Percentiles rank a stretch among this genome's conserved stretches.
Evolutionary conservation across 306 rosid genomes (phyloP).

Genomic region (Trifolium dubium): DNA sequence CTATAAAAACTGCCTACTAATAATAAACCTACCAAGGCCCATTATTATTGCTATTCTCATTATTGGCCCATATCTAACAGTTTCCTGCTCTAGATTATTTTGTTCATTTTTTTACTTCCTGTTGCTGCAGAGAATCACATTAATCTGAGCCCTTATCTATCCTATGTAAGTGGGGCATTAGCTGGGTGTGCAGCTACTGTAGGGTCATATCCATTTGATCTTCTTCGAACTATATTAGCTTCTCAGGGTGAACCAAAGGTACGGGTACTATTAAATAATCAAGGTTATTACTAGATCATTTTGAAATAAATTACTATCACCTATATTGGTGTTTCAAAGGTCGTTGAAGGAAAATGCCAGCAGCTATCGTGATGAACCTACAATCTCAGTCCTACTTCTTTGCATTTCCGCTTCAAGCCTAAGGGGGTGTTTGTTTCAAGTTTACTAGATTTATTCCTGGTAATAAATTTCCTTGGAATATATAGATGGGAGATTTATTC

Average conservation of each 20-base stretch:
- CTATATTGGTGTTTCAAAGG: slow-evolving; percentile 16
- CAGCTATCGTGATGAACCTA: not conserved
- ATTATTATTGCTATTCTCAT: no score
- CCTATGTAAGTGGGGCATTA: slow-evolving; percentile 88
- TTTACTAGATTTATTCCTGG: no score
- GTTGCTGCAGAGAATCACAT: slow-evolving; percentile 84
- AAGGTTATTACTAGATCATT: not conserved
- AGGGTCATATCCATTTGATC: slow-evolving; percentile 99
- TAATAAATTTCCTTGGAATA: no score
- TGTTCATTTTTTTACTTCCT: slow-evolving; percentile 36
- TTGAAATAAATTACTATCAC: slow-evolving; percentile 14
- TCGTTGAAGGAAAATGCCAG: slow-evolving; percentile 1
- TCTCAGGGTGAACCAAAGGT: slow-evolving; percentile 99
- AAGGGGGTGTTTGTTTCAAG: no score
- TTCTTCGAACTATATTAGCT: slow-evolving; percentile 92
- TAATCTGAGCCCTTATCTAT: slow-evolving; percentile 79
- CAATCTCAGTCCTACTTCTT: not conserved
- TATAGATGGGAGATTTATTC: no score
- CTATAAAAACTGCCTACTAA: no score
- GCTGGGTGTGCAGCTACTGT: slow-evolving; percentile 96
- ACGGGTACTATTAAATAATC: slow-evolving; percentile 29
- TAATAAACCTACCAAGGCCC: no score
- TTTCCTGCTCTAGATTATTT: slow-evolving; percentile 31
- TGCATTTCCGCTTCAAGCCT: slow-evolving; percentile 7
- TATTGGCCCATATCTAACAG: no score